A percentile compares a stretch with the other conserved stretches of the same genome.
phyloP scores from a whole-genome alignment of 345 rosid genomes.

The Corchorus olitorius region DNA sequence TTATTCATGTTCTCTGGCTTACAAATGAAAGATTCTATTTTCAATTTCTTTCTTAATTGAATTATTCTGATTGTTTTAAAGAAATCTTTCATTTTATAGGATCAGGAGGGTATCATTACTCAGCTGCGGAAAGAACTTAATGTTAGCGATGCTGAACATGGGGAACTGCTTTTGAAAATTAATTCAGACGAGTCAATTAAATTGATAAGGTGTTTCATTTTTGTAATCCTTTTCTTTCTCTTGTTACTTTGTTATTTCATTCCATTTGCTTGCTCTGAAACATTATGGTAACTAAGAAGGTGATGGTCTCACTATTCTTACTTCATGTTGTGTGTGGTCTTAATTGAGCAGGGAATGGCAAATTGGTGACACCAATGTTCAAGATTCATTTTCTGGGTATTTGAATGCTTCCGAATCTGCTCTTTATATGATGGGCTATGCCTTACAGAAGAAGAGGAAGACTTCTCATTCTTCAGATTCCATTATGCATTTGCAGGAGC shows the following conservation, averaged over 20 bases:
- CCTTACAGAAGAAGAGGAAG: constrained; percentile 19
- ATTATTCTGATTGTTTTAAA: background rate
- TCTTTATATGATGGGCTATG: constrained; percentile 7
- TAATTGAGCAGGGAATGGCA: constrained; percentile 31
- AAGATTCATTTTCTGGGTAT: constrained; percentile 16
- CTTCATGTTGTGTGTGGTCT: background rate
- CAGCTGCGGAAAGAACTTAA: constrained; percentile 38
- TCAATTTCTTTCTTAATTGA: background rate
- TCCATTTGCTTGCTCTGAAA: background rate
- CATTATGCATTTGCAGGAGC: constrained; percentile 10
- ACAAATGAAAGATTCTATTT: background rate
- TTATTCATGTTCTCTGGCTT: background rate
- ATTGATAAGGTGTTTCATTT: constrained; percentile 32
- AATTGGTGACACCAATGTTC: constrained; percentile 16
- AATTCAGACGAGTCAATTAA: constrained; percentile 28
- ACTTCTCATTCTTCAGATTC: constrained; percentile 19
- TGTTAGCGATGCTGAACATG: constrained; percentile 34
- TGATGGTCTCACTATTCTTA: background rate
- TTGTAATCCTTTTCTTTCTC: constrained; percentile 8
- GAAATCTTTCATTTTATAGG: constrained; percentile 20
- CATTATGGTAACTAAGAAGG: background rate
- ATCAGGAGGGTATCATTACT: constrained; percentile 36
- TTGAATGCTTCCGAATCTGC: constrained; percentile 5
- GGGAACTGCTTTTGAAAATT: constrained; percentile 35
- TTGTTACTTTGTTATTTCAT: background rate